Evolutionary conservation across 495 filamentous ascomycete species (phyloP).

Genomic region (Trichoderma parareesei): DNA sequence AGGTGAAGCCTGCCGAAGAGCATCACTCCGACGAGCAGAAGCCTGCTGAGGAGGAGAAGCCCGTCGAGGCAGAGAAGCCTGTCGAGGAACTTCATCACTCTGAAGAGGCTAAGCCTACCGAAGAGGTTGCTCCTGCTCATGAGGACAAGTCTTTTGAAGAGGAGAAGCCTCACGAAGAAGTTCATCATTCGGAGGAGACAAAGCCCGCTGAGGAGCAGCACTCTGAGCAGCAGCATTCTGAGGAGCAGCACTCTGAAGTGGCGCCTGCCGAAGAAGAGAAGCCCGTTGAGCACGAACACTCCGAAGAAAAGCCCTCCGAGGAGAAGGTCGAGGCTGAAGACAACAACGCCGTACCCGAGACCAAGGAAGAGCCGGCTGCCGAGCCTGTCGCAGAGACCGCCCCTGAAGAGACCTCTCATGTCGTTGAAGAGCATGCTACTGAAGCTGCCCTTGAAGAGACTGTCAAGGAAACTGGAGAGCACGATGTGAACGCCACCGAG

Average conservation of each 20-base stretch:
- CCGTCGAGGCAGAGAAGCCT: not conserved
- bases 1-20: not conserved
- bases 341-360: not conserved
- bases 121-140: not conserved
- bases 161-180: not conserved
- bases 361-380: not conserved
- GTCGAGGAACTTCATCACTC: not conserved
- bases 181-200: not conserved
- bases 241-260: not conserved
- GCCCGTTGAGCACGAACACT: not conserved
- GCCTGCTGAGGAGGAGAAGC: constrained; percentile 1
- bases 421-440: not conserved
- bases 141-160: not conserved
- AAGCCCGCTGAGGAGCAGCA: not conserved
- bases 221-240: not conserved
- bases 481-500: constrained; percentile 12
- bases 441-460: constrained; percentile 10
- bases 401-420: not conserved
- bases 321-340: not conserved
- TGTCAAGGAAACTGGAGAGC: not conserved
- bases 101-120: not conserved
- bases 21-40: not conserved
- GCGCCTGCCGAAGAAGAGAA: not conserved
- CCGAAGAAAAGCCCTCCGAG: not conserved
- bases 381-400: constrained; percentile 1